Conservation (phyloP, 257 asterid genomes). For the Solanum sejunctum region DNA sequence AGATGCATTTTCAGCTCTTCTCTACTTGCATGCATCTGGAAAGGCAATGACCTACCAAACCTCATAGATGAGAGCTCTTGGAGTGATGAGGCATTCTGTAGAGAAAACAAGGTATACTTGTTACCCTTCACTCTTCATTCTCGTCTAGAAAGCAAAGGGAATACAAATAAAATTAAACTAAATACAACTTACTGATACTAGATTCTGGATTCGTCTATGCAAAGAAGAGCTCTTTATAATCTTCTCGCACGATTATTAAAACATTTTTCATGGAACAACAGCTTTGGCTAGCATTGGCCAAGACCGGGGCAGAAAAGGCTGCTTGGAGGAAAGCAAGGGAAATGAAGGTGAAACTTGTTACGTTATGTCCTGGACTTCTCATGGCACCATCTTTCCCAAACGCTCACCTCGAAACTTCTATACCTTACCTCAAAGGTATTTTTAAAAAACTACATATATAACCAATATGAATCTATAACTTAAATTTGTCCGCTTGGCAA, state of each 20-base stretch:
- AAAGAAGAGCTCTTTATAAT: not conserved
- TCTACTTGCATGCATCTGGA: slow-evolving; percentile 22
- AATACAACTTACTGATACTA: not conserved
- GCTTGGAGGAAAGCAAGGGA: slow-evolving; percentile 22
- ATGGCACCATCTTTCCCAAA: slow-evolving; percentile 28
- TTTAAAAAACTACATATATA: not conserved
- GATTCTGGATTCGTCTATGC: not conserved
- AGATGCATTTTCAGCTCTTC: slow-evolving; percentile 25
- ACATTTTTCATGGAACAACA: not conserved
- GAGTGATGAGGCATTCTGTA: slow-evolving; percentile 21
- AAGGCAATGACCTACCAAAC: not conserved
- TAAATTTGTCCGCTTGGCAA: not conserved
- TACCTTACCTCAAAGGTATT: slow-evolving; percentile 24
- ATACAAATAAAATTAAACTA: not conserved
- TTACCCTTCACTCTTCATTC: not conserved
- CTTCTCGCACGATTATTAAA: not conserved
- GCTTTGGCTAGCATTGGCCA: slow-evolving; percentile 30
- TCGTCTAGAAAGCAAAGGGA: not conserved
- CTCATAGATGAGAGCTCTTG: slow-evolving; percentile 14
- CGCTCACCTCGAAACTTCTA: slow-evolving; percentile 12
- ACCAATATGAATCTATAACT: not conserved
- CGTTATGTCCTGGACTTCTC: slow-evolving; percentile 16
- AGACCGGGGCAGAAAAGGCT: slow-evolving; percentile 19
- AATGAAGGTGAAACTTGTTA: slow-evolving; percentile 17
- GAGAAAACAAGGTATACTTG: slow-evolving; percentile 12